Conservation (phyloP, 495 filamentous ascomycete genomes). For the Penicillium riverlandense region DNA sequence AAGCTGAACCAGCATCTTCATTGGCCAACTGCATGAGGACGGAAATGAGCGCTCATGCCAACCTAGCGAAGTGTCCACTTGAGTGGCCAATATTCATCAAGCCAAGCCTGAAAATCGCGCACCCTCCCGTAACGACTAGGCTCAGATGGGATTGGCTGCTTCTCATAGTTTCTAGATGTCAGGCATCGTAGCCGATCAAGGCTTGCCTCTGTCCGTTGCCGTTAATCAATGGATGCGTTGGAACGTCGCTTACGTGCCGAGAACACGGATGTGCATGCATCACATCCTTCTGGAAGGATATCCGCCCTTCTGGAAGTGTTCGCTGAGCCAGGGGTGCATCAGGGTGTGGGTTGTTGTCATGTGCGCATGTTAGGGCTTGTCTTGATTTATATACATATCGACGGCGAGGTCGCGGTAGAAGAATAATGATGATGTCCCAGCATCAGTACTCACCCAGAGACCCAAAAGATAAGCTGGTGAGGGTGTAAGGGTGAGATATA, state of each 20-base stretch:
- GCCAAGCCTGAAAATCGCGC: slow-evolving; percentile 11
- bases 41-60: slow-evolving; percentile 3
- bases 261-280: not conserved
- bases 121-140: not conserved
- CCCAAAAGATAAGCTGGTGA: too few relatives aligned
- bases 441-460: too few relatives aligned
- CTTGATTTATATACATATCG: too few relatives aligned
- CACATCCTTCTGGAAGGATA: slow-evolving; percentile 5
- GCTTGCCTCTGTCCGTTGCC: not conserved
- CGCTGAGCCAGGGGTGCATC: too few relatives aligned
- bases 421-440: too few relatives aligned
- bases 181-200: not conserved
- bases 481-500: too few relatives aligned
- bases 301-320: too few relatives aligned
- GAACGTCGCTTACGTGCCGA: slow-evolving; percentile 8
- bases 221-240: not conserved
- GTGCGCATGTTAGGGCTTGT: too few relatives aligned
- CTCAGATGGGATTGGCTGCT: not conserved
- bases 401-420: too few relatives aligned
- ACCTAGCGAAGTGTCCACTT: slow-evolving; percentile 8
- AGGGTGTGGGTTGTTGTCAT: too few relatives aligned
- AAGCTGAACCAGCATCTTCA: too few relatives aligned
- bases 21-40: not conserved
- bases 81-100: slow-evolving; percentile 2
- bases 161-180: not conserved